These are phyloP conservation scores for Exophiala viscosa DNA, from an alignment of 2,329 filamentous ascomycete species.

Conservation along the genomic window DNA sequence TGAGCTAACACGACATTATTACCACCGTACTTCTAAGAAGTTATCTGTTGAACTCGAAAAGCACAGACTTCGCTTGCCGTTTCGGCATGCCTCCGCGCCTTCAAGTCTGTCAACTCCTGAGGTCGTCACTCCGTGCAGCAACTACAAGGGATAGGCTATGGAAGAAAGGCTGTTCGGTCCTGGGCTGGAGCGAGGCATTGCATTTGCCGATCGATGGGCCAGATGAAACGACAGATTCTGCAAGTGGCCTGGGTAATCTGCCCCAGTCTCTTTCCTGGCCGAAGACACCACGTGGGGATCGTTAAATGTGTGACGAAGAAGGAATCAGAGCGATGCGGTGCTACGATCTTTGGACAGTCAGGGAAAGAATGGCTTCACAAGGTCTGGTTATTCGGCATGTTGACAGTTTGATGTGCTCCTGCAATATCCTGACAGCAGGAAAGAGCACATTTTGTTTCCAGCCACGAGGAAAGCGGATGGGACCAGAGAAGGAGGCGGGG, in stretches of 20 bases:
- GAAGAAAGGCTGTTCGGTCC: not conserved
- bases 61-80: no score
- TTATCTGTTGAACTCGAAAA: no score
- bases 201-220: slow-evolving; percentile 1
- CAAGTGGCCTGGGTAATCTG: slow-evolving; percentile 14
- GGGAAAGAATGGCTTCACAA: not conserved
- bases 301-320: not conserved
- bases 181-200: not conserved
- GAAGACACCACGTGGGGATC: not conserved
- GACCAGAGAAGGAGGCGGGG: not conserved
- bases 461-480: not conserved
- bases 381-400: not conserved
- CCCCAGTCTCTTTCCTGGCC: not conserved
- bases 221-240: slow-evolving; percentile 19
- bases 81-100: no score
- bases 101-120: no score
- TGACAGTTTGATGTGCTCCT: not conserved
- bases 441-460: no score
- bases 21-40: no score
- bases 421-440: not conserved
- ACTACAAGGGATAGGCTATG: not conserved
- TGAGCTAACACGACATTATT: no score
- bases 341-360: not conserved
- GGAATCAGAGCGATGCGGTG: not conserved
- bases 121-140: no score